Base-by-base conservation (phyloP, 768 basidiomycete genomes). In the Termitomyces sp. region DNA sequence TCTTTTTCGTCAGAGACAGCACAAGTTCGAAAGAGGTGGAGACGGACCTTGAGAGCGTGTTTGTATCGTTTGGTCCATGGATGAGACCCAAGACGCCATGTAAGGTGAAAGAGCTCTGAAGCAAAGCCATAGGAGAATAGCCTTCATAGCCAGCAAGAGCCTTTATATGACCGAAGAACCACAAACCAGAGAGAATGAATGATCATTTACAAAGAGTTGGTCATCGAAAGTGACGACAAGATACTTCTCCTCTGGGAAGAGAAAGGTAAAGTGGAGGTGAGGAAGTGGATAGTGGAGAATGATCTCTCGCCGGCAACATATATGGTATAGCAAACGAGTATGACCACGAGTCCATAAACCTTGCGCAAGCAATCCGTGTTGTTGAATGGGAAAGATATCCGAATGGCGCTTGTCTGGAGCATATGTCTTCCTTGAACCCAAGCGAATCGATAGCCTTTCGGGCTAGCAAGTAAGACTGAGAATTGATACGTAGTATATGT, bases 31-130 rank as follows among this genome's bases (percentile, higher is more conserved):
- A 26, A 44, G 13, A 44, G 18, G 41, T 20, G 42, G 22, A 12
- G 52, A 39, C 52, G 2, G 20, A 44, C 45, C 41, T 55, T 44
- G 12, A 56, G 31, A 65, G 65, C 24, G 56, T 51, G 51, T 64
- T 61, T 1, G 64, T 67, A 46, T 60, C 61, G 51, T 68, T 67
- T 24, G 65, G 65, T 20, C 62, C 64, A 50, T 68, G 62, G 18
- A 65, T 53, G 31, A 61, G 31, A n/a, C 51, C 58, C 39, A 51
- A 33, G 5, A 42, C 39, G 24, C 45, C 13, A 54, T 45, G 55
- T 20, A 47, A 34, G 13, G 58, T 29, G 24, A 55, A 18, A 39
- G 52, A 24, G 36, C 56, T 33, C 31, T n/a, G 60, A 29, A 29
- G 29, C 54, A 54, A 63, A 42, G 49, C 20, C 62, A 65, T 65